These are phyloP conservation scores for Saccharum spontaneum DNA, from an alignment of 176 grass and related monocot genomes.

Conservation along the genomic window DNA sequence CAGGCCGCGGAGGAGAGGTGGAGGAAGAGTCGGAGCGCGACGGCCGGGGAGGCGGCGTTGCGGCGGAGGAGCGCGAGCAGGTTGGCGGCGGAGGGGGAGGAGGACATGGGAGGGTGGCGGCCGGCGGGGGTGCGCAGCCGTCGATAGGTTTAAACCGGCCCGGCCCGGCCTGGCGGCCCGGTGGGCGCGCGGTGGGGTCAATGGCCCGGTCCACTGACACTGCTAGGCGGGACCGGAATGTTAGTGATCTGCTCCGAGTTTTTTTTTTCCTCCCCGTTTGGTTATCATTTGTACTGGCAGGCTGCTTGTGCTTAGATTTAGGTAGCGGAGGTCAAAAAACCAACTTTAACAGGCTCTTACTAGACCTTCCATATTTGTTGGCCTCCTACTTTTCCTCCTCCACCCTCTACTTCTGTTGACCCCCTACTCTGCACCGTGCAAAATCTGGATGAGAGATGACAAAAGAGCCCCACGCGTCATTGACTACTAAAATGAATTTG, in stretches of 20 bases:
- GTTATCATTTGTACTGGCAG: not conserved
- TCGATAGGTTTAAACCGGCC: constrained; percentile 46
- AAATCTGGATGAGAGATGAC: too few relatives aligned
- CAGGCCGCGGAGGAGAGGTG: constrained; percentile 54
- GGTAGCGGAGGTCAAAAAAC: too few relatives aligned
- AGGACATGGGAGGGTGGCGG: constrained; percentile 53
- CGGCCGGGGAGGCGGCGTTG: constrained; percentile 50
- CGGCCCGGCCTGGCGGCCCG: not conserved
- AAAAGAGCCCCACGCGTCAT: too few relatives aligned
- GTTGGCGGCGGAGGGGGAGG: constrained; percentile 49
- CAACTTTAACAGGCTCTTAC: too few relatives aligned
- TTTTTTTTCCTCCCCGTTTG: not conserved
- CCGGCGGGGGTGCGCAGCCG: constrained; percentile 19
- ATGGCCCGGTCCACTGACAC: constrained; percentile 9
- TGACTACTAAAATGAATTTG: too few relatives aligned
- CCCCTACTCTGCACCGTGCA: too few relatives aligned
- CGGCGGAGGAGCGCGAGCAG: constrained; percentile 55
- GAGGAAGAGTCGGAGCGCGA: constrained; percentile 65
- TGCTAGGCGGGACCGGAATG: not conserved
- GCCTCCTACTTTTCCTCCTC: too few relatives aligned
- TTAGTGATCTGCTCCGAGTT: not conserved
- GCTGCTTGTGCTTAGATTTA: not conserved
- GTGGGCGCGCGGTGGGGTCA: constrained; percentile 19
- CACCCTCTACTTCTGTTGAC: too few relatives aligned
- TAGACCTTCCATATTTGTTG: too few relatives aligned